These are phyloP conservation scores for Dioszegia hungarica DNA, from an alignment of 768 basidiomycete genomes.

Conservation along the genomic window DNA sequence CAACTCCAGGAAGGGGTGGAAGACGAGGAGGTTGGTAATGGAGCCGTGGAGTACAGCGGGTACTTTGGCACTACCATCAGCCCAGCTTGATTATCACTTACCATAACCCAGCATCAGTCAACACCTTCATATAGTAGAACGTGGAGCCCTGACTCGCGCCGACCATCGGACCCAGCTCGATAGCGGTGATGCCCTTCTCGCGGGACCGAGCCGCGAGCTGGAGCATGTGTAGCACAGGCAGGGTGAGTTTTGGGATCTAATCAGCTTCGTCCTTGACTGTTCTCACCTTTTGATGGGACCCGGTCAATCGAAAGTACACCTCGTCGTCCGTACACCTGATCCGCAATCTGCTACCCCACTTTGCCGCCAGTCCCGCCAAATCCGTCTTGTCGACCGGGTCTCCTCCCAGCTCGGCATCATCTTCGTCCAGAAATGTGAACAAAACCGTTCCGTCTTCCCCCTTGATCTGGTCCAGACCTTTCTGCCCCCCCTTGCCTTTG, in stretches of 20 bases:
- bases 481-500: conserved; percentile 1
- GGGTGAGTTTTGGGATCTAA: conserved; percentile 26
- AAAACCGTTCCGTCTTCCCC: conserved; percentile 1
- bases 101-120: conserved; percentile 26
- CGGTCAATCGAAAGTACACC: conserved; percentile 36
- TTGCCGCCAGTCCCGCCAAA: conserved; percentile 13
- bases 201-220: conserved; percentile 33
- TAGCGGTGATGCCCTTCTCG: conserved; percentile 36
- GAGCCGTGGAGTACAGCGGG: conserved; percentile 25
- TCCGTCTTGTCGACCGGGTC: conserved; percentile 11
- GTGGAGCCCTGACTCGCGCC: conserved; percentile 35
- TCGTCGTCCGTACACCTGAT: conserved; percentile 35
- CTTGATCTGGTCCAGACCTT: not conserved
- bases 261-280: not conserved
- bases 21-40: conserved; percentile 33
- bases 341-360: conserved; percentile 36
- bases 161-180: conserved; percentile 38
- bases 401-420: conserved; percentile 17
- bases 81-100: conserved; percentile 9
- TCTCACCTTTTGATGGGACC: conserved; percentile 35
- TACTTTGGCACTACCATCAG: conserved; percentile 33
- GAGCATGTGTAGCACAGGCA: conserved; percentile 30
- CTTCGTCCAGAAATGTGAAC: conserved; percentile 16
- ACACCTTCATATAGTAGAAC: conserved; percentile 38
- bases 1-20: conserved; percentile 28